Percentiles rank a stretch among this genome's conserved stretches.
Evolutionary conservation across 2,329 filamentous ascomycete species (phyloP).

Genomic region (Calonectria hongkongensis): DNA sequence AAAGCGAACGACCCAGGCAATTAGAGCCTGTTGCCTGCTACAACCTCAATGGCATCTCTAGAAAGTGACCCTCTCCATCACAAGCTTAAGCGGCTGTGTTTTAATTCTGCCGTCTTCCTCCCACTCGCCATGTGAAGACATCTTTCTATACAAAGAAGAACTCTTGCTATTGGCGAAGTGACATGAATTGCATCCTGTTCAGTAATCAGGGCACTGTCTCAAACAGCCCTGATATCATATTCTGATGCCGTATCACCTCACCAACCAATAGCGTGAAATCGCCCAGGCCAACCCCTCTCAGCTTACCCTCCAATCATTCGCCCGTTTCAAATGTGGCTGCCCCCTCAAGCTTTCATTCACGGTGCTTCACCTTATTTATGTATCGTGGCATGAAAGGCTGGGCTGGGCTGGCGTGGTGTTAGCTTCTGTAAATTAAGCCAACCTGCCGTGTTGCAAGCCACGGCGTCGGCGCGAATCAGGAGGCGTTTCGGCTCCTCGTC

Average conservation of each 20-base stretch:
- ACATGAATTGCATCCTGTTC: not conserved
- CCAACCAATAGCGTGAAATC: conserved; percentile 21
- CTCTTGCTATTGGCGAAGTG: not conserved
- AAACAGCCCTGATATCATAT: conserved; percentile 1
- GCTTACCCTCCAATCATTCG: conserved; percentile 1
- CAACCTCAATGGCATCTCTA: not conserved
- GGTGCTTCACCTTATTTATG: conserved; percentile 26
- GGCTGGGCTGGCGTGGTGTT: not conserved
- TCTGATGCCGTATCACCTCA: not conserved
- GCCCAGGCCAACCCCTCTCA: conserved; percentile 8
- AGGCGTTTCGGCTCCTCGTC: conserved; percentile 18
- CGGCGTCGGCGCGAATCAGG: conserved; percentile 9
- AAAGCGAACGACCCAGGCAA: no score
- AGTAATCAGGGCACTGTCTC: not conserved
- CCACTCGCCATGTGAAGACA: not conserved
- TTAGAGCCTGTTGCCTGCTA: not conserved
- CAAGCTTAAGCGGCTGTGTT: not conserved
- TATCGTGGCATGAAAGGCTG: not conserved
- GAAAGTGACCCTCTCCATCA: no score
- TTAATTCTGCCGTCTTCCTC: not conserved
- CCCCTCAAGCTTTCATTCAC: conserved; percentile 26
- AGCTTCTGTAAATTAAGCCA: conserved; percentile 1
- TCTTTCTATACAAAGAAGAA: not conserved
- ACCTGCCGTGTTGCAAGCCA: conserved; percentile 12
- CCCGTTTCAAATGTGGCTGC: conserved; percentile 23